Evolutionary conservation across 768 basidiomycete species (phyloP), one percentile per base, ranked within the genome.

Genomic region (Tephrocybe rancida): DNA sequence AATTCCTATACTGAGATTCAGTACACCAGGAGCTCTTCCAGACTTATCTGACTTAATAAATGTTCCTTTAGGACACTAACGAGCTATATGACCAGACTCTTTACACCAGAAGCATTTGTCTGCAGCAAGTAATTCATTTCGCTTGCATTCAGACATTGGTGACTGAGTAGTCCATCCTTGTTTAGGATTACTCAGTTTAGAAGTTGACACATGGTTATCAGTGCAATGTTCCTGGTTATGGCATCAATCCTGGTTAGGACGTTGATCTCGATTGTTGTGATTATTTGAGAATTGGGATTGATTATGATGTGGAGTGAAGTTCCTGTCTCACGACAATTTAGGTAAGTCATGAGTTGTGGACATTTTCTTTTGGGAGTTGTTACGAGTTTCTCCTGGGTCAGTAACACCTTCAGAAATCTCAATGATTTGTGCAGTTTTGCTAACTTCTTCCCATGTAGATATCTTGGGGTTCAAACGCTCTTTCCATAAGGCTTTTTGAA

Each of bases 391-490:
- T 5, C 18, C 3, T 8, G 44, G 18, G 44, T 44, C 26, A 8
- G 41, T 22, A 7, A 56, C 45, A 11, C 44, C 45, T 27, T 57
- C 51, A 5, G 50, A 46, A 4, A 52, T 47, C 55, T 50, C 44
- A 22, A 48, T 52, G 11, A 52, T 41, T 37, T 57, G 50, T 13
- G 50, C 45, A n/a, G 50, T 50, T 22, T 56, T 44, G 16, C 45
- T 48, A 2, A 57, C 41, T 16, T 57, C 39, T 21, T 42, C 34
- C 56, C 56, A 57, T 14, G 44, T 14, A 5, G 46, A 57, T 5
- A 57, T 42, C 32, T 57, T 46, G 7, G 56, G 56, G 34, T 57
- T 52, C 18, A 43, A 37, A 3, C 45, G 9, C 14, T 57, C 55
- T 25, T 30, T 16, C 50, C 55, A 52, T 1, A 57, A 45, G 3